Base-by-base conservation (phyloP, 208 protist genomes). In the Porcisia hertigi region DNA sequence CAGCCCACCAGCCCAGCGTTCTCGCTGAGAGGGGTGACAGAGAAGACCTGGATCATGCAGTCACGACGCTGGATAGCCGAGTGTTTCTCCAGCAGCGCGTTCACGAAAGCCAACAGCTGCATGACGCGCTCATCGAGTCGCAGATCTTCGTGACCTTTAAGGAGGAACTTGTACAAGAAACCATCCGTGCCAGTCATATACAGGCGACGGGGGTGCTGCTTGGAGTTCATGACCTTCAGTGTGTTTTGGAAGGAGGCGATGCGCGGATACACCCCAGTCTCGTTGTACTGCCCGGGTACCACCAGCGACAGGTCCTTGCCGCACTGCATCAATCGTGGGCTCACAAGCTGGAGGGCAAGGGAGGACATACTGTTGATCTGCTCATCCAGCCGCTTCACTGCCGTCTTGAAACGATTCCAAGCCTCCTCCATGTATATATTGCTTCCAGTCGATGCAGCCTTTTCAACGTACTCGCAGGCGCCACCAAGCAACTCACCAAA, bases 81-180 rank as follows among this genome's bases (percentile, higher is more conserved):
- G 77, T 99, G 97, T 67, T 96, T 95, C 77, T 99, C 96, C 43
- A 99, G 84, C 39, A 99, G 94, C 25, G 94, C 99, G 91, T 99
- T 99, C 30, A 99, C 98, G 63, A 99, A 97, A 1, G 97, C 98
- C 76, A 99, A 99, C 63, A 99, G 95, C 92, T 99, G 99, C 99
- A 99, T 99, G 36, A 99, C 99, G 43, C 99, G 92, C 89, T 99
- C 99, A 85, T 99, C 99, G 87, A 99, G 95, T 41, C 99, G 89
- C 43, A 99, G 81, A 79, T 99, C 98, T 87, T 99, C 98, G 80
- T 99, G 97, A 34, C 98, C 99, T 80, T 99, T 99, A 39, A 99
- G 92, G 43, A 99, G 88, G 90, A 99, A 99, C 77, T 96, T 92
- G 88, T 99, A 99, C 41, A 96, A 71, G 3, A 92, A 71, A 36